Conservation (phyloP, 352 stramenopile species). For the Phytophthora fragariaefolia region DNA sequence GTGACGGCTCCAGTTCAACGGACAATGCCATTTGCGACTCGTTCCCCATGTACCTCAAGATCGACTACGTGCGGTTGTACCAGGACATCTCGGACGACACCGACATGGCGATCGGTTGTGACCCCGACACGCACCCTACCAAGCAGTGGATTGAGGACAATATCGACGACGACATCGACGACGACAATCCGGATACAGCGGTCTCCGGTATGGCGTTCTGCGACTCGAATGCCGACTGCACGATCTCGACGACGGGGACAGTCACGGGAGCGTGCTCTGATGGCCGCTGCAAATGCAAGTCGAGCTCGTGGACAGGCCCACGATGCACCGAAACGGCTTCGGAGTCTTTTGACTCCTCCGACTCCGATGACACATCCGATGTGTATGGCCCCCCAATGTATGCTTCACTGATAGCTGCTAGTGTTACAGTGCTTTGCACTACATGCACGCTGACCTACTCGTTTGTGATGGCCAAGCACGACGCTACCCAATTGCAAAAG, state of each 20-base stretch:
- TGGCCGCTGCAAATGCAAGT: constrained; percentile 28
- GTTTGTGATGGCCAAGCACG: constrained; percentile 11
- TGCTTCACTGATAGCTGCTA: constrained; percentile 23
- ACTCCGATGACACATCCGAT: constrained; percentile 17
- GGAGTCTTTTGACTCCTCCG: constrained; percentile 8
- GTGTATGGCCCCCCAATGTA: constrained; percentile 31
- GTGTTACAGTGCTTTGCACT: constrained; percentile 37
- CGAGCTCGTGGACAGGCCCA: constrained; percentile 26
- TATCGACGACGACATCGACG: constrained; percentile 22
- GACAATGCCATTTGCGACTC: constrained; percentile 48
- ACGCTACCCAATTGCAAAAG: constrained; percentile 6
- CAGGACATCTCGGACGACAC: constrained; percentile 42
- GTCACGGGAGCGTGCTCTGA: constrained; percentile 25
- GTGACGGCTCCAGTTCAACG: constrained; percentile 26
- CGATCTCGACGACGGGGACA: constrained; percentile 19
- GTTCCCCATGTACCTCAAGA: constrained; percentile 66
- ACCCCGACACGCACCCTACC: constrained; percentile 40
- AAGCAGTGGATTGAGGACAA: constrained; percentile 54
- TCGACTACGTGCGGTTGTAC: constrained; percentile 36
- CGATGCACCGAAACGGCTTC: constrained; percentile 26
- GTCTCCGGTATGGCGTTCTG: constrained; percentile 26
- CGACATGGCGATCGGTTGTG: constrained; percentile 50
- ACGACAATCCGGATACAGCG: constrained; percentile 19
- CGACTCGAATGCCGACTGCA: constrained; percentile 26
- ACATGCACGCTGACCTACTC: constrained; percentile 28